Percentiles rank a stretch among this genome's conserved stretches.
These are phyloP conservation scores for Tylopilus sp. DNA, from an alignment of 1,284 basidiomycete genomes.

Conservation along the genomic window DNA sequence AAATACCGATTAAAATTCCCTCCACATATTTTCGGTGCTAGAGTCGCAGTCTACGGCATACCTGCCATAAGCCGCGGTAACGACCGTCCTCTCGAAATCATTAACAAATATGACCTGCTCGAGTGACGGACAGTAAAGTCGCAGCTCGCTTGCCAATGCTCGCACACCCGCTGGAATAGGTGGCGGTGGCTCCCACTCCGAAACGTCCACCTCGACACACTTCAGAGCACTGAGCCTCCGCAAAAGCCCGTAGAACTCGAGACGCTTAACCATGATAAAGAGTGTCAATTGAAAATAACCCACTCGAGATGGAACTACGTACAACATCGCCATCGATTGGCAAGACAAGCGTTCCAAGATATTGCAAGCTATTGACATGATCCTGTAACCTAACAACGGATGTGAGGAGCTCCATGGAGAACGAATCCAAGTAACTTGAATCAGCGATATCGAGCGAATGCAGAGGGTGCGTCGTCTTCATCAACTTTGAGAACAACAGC, in stretches of 20 bases:
- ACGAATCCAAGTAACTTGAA: constrained; percentile 58
- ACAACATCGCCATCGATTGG: constrained; percentile 45
- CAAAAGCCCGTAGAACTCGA: constrained; percentile 64
- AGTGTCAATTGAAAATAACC: constrained; percentile 30
- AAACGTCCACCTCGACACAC: constrained; percentile 66
- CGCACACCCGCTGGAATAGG: constrained; percentile 57
- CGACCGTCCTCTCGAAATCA: constrained; percentile 63
- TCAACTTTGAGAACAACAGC: constrained; percentile 54
- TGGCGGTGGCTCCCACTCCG: constrained; percentile 66
- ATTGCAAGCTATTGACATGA: constrained; percentile 53
- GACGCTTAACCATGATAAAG: constrained; percentile 56
- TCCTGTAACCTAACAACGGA: constrained; percentile 48
- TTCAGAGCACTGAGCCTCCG: constrained; percentile 57
- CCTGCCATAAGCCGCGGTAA: constrained; percentile 52
- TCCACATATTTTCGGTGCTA: constrained; percentile 58
- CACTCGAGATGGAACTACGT: constrained; percentile 54
- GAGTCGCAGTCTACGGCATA: constrained; percentile 53
- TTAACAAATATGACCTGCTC: constrained; percentile 61
- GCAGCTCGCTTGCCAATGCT: constrained; percentile 62
- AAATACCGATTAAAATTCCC: constrained; percentile 50
- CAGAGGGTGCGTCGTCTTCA: constrained; percentile 51
- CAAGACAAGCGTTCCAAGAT: constrained; percentile 67
- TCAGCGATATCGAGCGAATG: constrained; percentile 66
- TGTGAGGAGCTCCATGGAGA: constrained; percentile 59
- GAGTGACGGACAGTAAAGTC: constrained; percentile 62